Evolutionary conservation across 768 basidiomycete genomes (phyloP), one percentile per base, ranked within the genome.

Genomic region (Suillus variegatus): DNA sequence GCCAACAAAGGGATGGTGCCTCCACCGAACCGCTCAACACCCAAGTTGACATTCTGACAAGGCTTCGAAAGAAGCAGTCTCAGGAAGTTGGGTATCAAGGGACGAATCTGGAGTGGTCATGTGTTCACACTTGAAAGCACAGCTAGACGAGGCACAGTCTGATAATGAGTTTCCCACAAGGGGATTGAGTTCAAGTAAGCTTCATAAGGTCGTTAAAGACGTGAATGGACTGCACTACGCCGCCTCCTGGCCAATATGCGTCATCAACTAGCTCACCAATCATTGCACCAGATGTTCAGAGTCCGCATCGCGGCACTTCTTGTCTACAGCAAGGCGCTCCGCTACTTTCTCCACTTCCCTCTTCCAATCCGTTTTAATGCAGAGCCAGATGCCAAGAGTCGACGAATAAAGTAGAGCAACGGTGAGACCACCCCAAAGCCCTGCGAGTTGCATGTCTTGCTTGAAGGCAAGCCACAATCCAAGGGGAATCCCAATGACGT

Each of bases 381-480:
- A 85, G 3, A 91, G 67, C 70, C 78, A 79, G 0, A 85, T 82
- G 9, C 87, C 86, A 32, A 85, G 68, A 2, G 81, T 72, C 1
- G 88, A 79, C 61, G 81, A 82, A 70, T 88, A 90, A 12, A 90
- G 76, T n/a, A 92, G 40, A 14, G 75, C 74, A 14, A 88, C 72
- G 0, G 90, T 91, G n/a, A 96, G 79, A 20, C 95, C 95, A 58
- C 90, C 82, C 95, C 95, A 97, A 6, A 97, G 80, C 0, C 95
- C 95, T 40, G 84, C 81, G 32, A 97, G 81, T 2, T 83, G 84
- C 75, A 88, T 82, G 57, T 83, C 73, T 7, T 73, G 76, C 65
- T 80, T 79, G 80, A 95, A 94, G 1, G 91, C 84, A 10, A 96
- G 85, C 79, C 85, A 92, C 43, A 94, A 77, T 2, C 93, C 95